Base-by-base conservation (phyloP, 2,329 filamentous ascomycete species). In the Alternaria angustiovoidea region DNA sequence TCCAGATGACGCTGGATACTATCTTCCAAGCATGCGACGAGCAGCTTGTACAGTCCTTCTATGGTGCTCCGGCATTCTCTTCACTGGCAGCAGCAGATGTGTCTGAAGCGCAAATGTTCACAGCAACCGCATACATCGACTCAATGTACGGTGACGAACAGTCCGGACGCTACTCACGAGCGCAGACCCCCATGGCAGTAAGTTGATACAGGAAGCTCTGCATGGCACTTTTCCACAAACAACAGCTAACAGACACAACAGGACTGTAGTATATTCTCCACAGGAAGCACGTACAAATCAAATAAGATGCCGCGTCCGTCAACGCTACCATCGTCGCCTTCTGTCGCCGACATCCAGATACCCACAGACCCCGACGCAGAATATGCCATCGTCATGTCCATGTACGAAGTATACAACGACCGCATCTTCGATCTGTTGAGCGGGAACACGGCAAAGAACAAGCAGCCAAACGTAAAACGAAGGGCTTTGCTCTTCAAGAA, bases 401-500 rank as follows among this genome's bases (percentile, higher is more conserved):
- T 99, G 94, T 98, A 98, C 79, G 95, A 99, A 78, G 94, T 99
- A 1, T 97, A 99, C 82, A 99, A 99, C 74, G 94, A 99, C 80
- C 89, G 94, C 36, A 98, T 99, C 67, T 98, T 96, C 76, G 95
- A 99, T 72, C 87, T 99, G 0, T 83, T 99, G 1, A 91, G 90
- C 0, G 83, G 85, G 0, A 85, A 87, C 3, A 79, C 83, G 22
- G 86, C 86, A 63, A 85, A 85, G 36, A 84, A 84, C 5, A 89
- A 82, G 63, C 74, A 77, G 49, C 78, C 79, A 28, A 81, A 79
- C 28, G 78, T 82, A n/a, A 82, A 83, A 63, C 88, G 95, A n/a
- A 88, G 94, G 28, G 89, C 92, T 0, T 81, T 99, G 2, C 83
- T 97, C 0, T 99, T 97, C 86, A 99, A 97, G 78, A 88, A 89